Base-by-base conservation (phyloP, 108 stramenopile species). In the Nitzschia sp. region DNA sequence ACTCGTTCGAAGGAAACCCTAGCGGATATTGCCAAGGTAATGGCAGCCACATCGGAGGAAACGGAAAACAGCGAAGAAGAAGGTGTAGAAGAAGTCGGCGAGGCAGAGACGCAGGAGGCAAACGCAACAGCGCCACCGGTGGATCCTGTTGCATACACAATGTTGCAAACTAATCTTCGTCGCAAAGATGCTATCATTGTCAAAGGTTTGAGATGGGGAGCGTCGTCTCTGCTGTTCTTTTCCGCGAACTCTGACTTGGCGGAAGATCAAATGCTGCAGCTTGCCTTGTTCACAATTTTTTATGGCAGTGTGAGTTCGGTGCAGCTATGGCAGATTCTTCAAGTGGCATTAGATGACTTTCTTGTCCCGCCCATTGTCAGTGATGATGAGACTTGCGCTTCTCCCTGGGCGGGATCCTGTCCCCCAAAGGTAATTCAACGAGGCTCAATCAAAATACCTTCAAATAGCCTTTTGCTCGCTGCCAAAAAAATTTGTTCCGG, bases 61-160 rank as follows among this genome's bases (percentile, higher is more conserved):
- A 4, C 5, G 8, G 38, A 59, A 6, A 34, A 78, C 15, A 56
- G 53, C 0, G 19, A 30, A 9, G 69, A 38, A 13, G 62, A 58
- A 22, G 73, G 62, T 4, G 46, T 30, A 36, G 53, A 60, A 17
- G 55, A 70, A 36, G 27, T 53, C 9, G 36, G 16, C 1, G 38
- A 62, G 31, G 67, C 33, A 21, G 0, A 45, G 17, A 65, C 16
- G 27, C 33, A 17, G 27, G 34, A 23, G 0, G 25, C 3, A 15
- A 25, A 9, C 38, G 9, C 38, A 41, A 9, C 38, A 13, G 48
- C 29, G 0, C 45, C 53, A 3, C 2, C 45, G 3, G 34, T 88
- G 1, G 91, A 92, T 73, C 86, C 88, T 30, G 71, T 75, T 44
- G 81, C 88, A 0, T 63, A 84, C 16, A 68, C 66, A 19, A 88